Percentiles rank a stretch among this genome's conserved stretches.
Evolutionary conservation across 805 yeast genomes (phyloP).

Genomic region (Kazachstania bromeliacearum): DNA sequence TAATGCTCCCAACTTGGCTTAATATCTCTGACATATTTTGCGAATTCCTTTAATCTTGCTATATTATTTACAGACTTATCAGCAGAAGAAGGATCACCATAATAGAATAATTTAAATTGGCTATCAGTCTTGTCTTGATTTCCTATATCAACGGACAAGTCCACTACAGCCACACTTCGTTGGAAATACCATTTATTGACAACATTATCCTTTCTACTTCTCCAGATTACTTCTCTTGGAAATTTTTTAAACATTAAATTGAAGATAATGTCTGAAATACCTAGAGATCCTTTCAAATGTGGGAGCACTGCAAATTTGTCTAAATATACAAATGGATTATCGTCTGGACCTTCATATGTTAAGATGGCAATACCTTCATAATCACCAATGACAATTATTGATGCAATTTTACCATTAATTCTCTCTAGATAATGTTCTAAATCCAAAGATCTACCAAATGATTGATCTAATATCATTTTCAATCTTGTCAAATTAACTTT

Average conservation of each 20-base stretch:
- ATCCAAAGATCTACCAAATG: conserved; percentile 66
- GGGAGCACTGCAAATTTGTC: conserved; percentile 91
- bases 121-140: conserved; percentile 21
- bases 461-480: conserved; percentile 57
- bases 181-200: conserved; percentile 98
- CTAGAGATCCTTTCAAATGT: conserved; percentile 79
- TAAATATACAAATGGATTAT: conserved; percentile 54
- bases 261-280: conserved; percentile 88
- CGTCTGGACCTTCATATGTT: conserved; percentile 58
- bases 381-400: conserved; percentile 79
- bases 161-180: conserved; percentile 63
- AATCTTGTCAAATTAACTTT: conserved; percentile 49
- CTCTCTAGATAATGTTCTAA: conserved; percentile 57
- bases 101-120: conserved; percentile 33
- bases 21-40: conserved; percentile 27
- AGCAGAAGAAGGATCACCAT: conserved; percentile 29
- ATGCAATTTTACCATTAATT: conserved; percentile 58
- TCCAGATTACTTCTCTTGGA: conserved; percentile 75
- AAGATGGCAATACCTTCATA: conserved; percentile 93
- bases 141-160: conserved; percentile 32
- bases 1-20: conserved; percentile 28
- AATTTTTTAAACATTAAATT: conserved; percentile 63
- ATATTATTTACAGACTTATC: conserved; percentile 9
- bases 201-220: conserved; percentile 78
- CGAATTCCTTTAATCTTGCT: conserved; percentile 18